phyloP scores from a whole-genome alignment of 208 protist genomes.

The Lotmaria passim region DNA sequence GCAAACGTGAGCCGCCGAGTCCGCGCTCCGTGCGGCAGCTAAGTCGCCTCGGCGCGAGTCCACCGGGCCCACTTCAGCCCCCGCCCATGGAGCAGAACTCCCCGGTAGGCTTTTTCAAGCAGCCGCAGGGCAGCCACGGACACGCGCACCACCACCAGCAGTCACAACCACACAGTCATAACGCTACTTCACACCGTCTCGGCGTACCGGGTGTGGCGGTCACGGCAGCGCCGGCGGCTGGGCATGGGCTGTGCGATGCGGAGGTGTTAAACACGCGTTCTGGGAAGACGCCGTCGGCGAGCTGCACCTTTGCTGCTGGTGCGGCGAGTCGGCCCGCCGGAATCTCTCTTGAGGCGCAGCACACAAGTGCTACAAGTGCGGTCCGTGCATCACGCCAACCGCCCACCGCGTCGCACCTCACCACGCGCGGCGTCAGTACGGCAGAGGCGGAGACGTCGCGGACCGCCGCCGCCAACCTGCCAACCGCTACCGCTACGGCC shows the following conservation, averaged over 20 bases:
- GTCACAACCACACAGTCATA: too few species aligned
- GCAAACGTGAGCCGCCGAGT: conserved; percentile 45
- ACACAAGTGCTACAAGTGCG: too few species aligned
- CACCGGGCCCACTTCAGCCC: conserved; percentile 28
- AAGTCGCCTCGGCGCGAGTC: conserved; percentile 29
- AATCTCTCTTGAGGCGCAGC: too few species aligned
- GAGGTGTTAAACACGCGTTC: too few species aligned
- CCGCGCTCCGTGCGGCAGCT: conserved; percentile 56
- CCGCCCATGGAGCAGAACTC: conserved; percentile 37
- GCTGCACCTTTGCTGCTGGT: too few species aligned
- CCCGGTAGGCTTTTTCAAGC: conserved; percentile 66
- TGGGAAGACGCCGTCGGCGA: too few species aligned
- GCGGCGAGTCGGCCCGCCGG: too few species aligned
- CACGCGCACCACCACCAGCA: conserved; percentile 19
- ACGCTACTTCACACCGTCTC: conserved; percentile 5
- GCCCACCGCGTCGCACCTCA: too few species aligned
- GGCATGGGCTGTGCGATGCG: conserved; percentile 1
- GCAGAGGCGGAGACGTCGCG: background rate
- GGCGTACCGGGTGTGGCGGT: background rate
- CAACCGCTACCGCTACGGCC: background rate
- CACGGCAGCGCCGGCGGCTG: background rate
- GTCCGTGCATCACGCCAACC: too few species aligned
- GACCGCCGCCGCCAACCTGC: background rate
- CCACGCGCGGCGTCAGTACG: background rate
- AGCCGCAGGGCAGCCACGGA: conserved; percentile 9